phyloP scores from a whole-genome alignment of 2,329 filamentous ascomycete species.

The Pochonia chlamydosporia region DNA sequence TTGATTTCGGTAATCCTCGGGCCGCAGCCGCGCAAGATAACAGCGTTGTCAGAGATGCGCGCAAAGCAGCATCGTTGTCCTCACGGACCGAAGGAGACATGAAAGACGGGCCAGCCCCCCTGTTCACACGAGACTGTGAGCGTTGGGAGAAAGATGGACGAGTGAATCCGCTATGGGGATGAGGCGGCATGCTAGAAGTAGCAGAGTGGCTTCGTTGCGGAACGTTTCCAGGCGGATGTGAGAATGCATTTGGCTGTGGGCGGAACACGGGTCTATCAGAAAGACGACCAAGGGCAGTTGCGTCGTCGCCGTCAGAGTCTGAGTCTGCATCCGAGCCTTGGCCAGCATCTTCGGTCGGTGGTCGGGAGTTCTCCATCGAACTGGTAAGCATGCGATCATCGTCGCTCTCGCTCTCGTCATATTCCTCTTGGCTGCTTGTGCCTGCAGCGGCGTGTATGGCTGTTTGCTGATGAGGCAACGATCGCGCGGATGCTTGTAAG shows the following conservation, averaged over 20 bases:
- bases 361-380: conserved; percentile 47
- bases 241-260: conserved; percentile 88
- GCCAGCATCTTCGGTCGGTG: conserved; percentile 29
- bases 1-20: conserved; percentile 67
- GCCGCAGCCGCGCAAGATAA: conserved; percentile 93
- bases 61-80: conserved; percentile 87
- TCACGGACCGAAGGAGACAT: conserved; percentile 71
- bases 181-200: conserved; percentile 40
- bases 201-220: conserved; percentile 44
- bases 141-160: conserved; percentile 44
- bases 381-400: conserved; percentile 64
- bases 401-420: conserved; percentile 88
- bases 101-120: conserved; percentile 50
- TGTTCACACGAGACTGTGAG: conserved; percentile 41
- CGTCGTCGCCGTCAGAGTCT: conserved; percentile 63
- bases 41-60: conserved; percentile 89
- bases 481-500: conserved; percentile 24
- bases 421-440: conserved; percentile 85
- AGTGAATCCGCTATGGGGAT: conserved; percentile 44
- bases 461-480: conserved; percentile 33
- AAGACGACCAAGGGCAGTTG: conserved; percentile 67
- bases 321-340: conserved; percentile 43
- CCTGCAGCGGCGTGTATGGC: conserved; percentile 36
- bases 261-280: conserved; percentile 59
- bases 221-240: conserved; percentile 63